phyloP scores from a whole-genome alignment of 176 grass and related monocot species.

The Cenchrus purpureus region DNA sequence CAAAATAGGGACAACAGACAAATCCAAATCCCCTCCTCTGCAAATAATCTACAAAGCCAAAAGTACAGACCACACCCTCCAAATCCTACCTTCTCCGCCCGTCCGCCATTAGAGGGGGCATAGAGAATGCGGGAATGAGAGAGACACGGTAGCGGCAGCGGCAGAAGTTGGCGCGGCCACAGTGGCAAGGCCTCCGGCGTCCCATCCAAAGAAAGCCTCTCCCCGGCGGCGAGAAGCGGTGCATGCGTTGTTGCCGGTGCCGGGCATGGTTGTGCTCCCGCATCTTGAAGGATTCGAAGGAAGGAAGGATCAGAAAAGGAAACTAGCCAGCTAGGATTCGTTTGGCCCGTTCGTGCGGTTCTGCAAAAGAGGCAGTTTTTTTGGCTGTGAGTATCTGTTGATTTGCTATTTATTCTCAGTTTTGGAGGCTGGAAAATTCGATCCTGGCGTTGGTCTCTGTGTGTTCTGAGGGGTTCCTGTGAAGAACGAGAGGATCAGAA shows the following conservation, averaged over 20 bases:
- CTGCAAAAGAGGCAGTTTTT: conserved; percentile 11
- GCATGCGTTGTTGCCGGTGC: conserved; percentile 27
- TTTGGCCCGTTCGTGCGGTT: conserved; percentile 5
- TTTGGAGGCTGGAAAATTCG: conserved; percentile 14
- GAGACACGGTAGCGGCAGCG: conserved; percentile 34
- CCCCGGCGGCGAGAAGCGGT: conserved; percentile 29
- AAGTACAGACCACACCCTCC: conserved; percentile 38
- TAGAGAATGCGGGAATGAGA: conserved; percentile 19
- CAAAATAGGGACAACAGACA: conserved; percentile 31
- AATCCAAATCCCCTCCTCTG: conserved; percentile 4
- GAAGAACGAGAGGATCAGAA: conserved; percentile 37
- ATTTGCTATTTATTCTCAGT: conserved; percentile 20
- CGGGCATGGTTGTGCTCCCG: conserved; percentile 32
- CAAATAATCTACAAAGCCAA: conserved; percentile 35
- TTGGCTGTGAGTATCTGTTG: conserved; percentile 24
- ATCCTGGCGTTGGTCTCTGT: background rate
- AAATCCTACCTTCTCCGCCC: conserved; percentile 33
- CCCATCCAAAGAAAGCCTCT: conserved; percentile 39
- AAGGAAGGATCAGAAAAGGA: conserved; percentile 30
- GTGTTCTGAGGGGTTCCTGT: conserved; percentile 22
- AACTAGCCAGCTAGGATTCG: background rate
- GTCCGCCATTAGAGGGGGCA: conserved; percentile 11
- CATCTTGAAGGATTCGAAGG: conserved; percentile 17
- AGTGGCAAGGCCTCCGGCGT: conserved; percentile 31
- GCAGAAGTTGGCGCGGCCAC: conserved; percentile 33